A percentile compares a stretch with the other conserved stretches of the same genome.
Evolutionary conservation across 2,329 filamentous ascomycete species (phyloP).

Genomic region (Aureobasidium leucospermi): DNA sequence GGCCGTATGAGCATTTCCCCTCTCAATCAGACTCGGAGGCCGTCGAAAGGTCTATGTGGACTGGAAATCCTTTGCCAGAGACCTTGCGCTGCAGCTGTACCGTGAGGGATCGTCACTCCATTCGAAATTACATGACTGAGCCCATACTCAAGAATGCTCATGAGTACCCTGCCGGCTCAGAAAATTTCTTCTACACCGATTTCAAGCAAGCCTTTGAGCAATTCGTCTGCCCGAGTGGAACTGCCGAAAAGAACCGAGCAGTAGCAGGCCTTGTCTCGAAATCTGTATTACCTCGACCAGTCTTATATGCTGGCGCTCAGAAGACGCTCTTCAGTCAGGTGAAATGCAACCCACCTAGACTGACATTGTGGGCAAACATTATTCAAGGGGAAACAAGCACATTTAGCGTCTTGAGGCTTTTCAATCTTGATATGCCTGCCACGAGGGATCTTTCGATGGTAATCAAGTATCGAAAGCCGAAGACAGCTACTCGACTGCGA

Average conservation of each 20-base stretch:
- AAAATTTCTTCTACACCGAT: slow-evolving; percentile 33
- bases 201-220: slow-evolving; percentile 28
- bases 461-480: not conserved
- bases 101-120: slow-evolving; percentile 22
- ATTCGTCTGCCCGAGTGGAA: too few species aligned
- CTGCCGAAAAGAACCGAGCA: not conserved
- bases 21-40: slow-evolving; percentile 17
- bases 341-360: not conserved
- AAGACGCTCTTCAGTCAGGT: not conserved
- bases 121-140: slow-evolving; percentile 6
- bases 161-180: slow-evolving; percentile 28
- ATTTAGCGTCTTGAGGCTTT: slow-evolving; percentile 22
- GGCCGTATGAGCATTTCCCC: slow-evolving; percentile 40
- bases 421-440: slow-evolving; percentile 28
- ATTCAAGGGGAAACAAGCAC: not conserved
- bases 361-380: not conserved
- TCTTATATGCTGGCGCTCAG: not conserved
- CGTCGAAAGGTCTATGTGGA: slow-evolving; percentile 31
- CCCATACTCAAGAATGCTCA: slow-evolving; percentile 26
- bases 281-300: slow-evolving; percentile 24
- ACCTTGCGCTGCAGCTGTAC: slow-evolving; percentile 28
- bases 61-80: slow-evolving; percentile 24
- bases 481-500: slow-evolving; percentile 10
- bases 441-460: slow-evolving; percentile 18
- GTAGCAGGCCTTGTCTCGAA: slow-evolving; percentile 27